phyloP scores from a whole-genome alignment of 2,329 filamentous ascomycete genomes.

The Seiridium unicorne region DNA sequence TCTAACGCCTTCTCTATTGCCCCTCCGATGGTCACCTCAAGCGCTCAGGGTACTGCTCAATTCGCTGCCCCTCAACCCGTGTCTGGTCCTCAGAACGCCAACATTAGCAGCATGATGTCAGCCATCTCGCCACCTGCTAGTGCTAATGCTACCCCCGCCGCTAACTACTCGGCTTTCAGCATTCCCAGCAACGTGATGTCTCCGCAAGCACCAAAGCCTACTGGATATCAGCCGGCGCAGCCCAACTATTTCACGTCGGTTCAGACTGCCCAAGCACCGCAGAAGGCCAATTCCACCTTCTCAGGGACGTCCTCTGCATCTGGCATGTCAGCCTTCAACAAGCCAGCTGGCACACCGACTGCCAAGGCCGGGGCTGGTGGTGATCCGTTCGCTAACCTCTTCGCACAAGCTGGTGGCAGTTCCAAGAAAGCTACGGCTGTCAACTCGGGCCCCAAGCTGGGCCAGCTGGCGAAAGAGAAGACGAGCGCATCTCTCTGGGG shows the following conservation, averaged over 20 bases:
- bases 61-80: slow-evolving; percentile 83
- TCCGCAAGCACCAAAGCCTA: slow-evolving; percentile 47
- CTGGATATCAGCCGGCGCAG: slow-evolving; percentile 70
- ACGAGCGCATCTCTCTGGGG: slow-evolving; percentile 95
- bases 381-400: slow-evolving; percentile 88
- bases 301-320: slow-evolving; percentile 6
- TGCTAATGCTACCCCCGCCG: slow-evolving; percentile 50
- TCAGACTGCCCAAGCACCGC: slow-evolving; percentile 63
- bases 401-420: slow-evolving; percentile 71
- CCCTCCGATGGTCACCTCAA: slow-evolving; percentile 47
- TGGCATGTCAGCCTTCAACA: slow-evolving; percentile 38
- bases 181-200: slow-evolving; percentile 43
- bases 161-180: slow-evolving; percentile 65
- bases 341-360: slow-evolving; percentile 40
- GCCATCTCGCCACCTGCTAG: slow-evolving; percentile 75
- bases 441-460: slow-evolving; percentile 73
- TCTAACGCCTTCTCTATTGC: slow-evolving; percentile 42
- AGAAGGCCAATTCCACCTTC: slow-evolving; percentile 23
- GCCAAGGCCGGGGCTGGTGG: slow-evolving; percentile 60
- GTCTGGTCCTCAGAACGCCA: slow-evolving; percentile 77
- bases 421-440: slow-evolving; percentile 70
- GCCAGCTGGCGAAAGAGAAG: slow-evolving; percentile 97
- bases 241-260: slow-evolving; percentile 97
- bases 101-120: slow-evolving; percentile 78
- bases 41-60: slow-evolving; percentile 58